Base-by-base conservation (phyloP, 371 early-diverging fungal species). In the Quaeritorhiza haematococci region DNA sequence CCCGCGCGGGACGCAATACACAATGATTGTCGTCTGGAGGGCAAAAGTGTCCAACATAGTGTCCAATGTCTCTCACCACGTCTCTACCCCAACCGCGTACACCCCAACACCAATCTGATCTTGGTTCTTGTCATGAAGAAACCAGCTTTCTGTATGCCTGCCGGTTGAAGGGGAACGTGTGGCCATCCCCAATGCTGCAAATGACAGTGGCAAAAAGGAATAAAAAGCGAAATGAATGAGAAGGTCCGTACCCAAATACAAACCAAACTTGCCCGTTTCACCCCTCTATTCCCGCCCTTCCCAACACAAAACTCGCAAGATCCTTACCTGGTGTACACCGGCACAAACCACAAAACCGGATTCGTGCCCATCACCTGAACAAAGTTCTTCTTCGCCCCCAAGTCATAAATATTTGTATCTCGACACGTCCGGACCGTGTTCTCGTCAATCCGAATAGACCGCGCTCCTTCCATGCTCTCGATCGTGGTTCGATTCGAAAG, bases 401-500 rank as follows among this genome's bases (percentile, higher is more conserved):
- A 32, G 63, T 85, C 79, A 73, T 79, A 87, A 21, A 84, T 75
- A 61, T 87, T 85, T 19, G 78, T 75, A 13, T 77, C 71, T 55
- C 64, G 67, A 42, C 58, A 56, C 5, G 47, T 21, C 17, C 43
- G 21, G n/a, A 41, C 35, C 3, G 43, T 58, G 17, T 29, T 21
- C 27, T 57, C 64, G 53, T 34, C 35, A 3, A 58, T 30, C 3
- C 67, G 63, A 10, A 69, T 21, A 15, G 63, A 30, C 23, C 68
- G 55, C 29, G 53, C 55, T 10, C 72, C 62, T 62, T 84, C 88
- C 61, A 84, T 76, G 43, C 65, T 71, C 56, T 87, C 88, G 30
- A 87, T 84, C 0, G 88, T 87, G 0, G 86, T 83, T 44, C 75
- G 71, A 58, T 87, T 87, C 49, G 72, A 71, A 44, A 76, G 56